phyloP scores from a whole-genome alignment of 306 rosid species.

The Astragalus glycyphyllos region DNA sequence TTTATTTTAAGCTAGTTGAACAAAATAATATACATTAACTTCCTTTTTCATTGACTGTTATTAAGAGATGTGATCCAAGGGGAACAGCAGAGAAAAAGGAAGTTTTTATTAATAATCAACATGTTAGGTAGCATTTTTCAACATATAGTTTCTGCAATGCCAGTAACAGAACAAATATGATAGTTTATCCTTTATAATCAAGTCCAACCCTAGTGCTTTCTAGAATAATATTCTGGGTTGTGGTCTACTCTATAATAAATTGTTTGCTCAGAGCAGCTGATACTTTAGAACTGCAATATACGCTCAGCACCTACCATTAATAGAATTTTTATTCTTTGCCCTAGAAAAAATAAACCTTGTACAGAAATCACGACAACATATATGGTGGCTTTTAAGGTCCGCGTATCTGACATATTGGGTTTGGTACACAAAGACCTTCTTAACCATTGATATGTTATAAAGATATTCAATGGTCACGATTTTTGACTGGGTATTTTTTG shows the following conservation, averaged over 20 bases:
- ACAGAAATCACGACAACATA: background rate
- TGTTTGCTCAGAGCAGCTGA: background rate
- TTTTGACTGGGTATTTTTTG: too few relatives aligned
- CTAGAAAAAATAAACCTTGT: background rate
- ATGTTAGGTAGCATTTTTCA: too few relatives aligned
- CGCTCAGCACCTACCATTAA: background rate
- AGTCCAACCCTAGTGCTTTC: background rate
- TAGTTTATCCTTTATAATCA: conserved; percentile 16
- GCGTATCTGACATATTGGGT: too few relatives aligned
- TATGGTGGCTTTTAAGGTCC: too few relatives aligned
- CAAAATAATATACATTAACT: conserved; percentile 6
- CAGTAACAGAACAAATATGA: conserved; percentile 11
- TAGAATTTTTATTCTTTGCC: background rate
- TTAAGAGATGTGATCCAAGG: background rate
- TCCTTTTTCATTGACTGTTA: conserved; percentile 9
- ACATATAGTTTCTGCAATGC: conserved; percentile 37
- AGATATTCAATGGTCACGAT: too few relatives aligned
- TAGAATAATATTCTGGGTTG: conserved; percentile 15
- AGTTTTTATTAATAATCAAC: too few relatives aligned
- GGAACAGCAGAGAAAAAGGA: background rate
- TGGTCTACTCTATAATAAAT: conserved; percentile 15
- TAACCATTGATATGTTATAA: too few relatives aligned
- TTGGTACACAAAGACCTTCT: too few relatives aligned
- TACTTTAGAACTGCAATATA: conserved; percentile 4
- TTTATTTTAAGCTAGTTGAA: conserved; percentile 5